phyloP scores from a whole-genome alignment of 1,284 basidiomycete genomes.

The Erythrobasidium hasegawianum region DNA sequence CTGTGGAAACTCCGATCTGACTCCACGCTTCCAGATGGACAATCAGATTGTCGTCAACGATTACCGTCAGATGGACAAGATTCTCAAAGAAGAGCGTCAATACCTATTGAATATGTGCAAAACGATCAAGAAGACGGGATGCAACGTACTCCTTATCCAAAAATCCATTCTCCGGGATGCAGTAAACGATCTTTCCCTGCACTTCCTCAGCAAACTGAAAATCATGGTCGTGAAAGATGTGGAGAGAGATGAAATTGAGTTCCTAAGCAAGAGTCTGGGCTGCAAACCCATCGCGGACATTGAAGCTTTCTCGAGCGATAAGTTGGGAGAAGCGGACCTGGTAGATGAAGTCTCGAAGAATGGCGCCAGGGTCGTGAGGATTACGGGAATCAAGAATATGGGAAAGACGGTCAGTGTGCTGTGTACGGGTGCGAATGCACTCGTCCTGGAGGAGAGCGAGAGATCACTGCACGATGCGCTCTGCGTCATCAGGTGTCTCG shows the following conservation, averaged over 20 bases:
- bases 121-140: constrained; percentile 98
- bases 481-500: constrained; percentile 94
- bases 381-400: constrained; percentile 87
- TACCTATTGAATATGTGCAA: constrained; percentile 98
- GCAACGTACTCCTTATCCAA: constrained; percentile 97
- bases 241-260: constrained; percentile 98
- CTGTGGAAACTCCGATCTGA: not conserved
- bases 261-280: constrained; percentile 88
- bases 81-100: constrained; percentile 97
- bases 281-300: constrained; percentile 97
- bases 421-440: constrained; percentile 87
- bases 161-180: constrained; percentile 99
- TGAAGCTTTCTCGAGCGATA: constrained; percentile 98
- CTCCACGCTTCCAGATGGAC: constrained; percentile 75
- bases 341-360: constrained; percentile 84
- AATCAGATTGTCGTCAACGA: constrained; percentile 99
- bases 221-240: constrained; percentile 97
- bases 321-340: constrained; percentile 91
- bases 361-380: constrained; percentile 87
- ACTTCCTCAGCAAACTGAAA: constrained; percentile 95
- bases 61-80: constrained; percentile 99
- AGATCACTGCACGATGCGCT: constrained; percentile 96
- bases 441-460: constrained; percentile 96
- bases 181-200: constrained; percentile 96
- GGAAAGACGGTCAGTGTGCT: constrained; percentile 94